Percentiles rank a stretch among this genome's conserved stretches.
phyloP scores from a whole-genome alignment of 352 stramenopile genomes.

The Globisporangium nodosum region DNA sequence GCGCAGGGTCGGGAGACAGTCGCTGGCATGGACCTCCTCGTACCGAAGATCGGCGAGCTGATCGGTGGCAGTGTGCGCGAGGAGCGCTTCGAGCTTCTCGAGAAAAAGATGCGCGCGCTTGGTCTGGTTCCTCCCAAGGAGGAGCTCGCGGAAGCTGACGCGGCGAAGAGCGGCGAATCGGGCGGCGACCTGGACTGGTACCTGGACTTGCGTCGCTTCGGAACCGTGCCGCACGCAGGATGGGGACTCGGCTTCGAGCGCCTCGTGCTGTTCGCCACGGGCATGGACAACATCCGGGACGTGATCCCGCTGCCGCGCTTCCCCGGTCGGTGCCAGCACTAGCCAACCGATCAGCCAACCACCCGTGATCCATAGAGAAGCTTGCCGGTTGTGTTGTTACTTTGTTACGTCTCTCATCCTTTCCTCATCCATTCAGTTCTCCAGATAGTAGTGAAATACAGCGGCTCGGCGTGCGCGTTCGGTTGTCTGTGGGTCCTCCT shows the following conservation, averaged over 20 bases:
- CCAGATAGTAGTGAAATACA: not conserved
- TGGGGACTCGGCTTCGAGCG: conserved; percentile 98
- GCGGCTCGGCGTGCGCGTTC: not conserved
- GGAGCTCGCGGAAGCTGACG: conserved; percentile 56
- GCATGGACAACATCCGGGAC: conserved; percentile 98
- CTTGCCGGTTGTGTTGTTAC: not conserved
- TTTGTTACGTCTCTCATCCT: not conserved
- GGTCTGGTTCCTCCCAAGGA: conserved; percentile 31
- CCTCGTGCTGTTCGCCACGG: conserved; percentile 96
- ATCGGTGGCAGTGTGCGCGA: conserved; percentile 96
- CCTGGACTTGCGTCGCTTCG: conserved; percentile 95
- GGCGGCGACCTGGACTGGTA: conserved; percentile 93
- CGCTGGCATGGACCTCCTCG: conserved; percentile 96
- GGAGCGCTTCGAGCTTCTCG: conserved; percentile 90
- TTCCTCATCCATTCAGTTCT: not conserved
- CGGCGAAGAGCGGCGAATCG: conserved; percentile 17
- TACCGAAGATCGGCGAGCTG: conserved; percentile 95
- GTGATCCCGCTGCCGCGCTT: conserved; percentile 96
- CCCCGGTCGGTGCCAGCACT: conserved; percentile 90
- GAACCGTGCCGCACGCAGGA: conserved; percentile 95
- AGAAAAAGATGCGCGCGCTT: conserved; percentile 56
- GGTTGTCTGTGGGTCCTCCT: not conserved
- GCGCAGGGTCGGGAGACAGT: conserved; percentile 88
- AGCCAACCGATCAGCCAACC: conserved; percentile 1
- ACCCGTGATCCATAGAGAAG: not conserved